These are phyloP conservation scores for Nicotiana paniculata DNA, from an alignment of 257 asterid genomes.

Conservation along the genomic window DNA sequence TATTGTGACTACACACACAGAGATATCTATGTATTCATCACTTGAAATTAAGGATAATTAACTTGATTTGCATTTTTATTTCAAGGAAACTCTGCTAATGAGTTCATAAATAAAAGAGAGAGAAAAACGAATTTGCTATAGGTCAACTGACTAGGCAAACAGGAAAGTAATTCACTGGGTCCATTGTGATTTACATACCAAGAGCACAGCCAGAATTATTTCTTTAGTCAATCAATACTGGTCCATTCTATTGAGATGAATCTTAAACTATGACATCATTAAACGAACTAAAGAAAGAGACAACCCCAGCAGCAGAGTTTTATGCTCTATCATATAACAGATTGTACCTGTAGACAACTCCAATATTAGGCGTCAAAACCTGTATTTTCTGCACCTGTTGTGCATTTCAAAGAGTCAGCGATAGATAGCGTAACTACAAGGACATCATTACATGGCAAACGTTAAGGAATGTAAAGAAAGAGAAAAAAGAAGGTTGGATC, in stretches of 20 bases:
- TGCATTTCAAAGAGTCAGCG: not conserved
- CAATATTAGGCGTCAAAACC: conserved; percentile 86
- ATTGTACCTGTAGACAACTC: conserved; percentile 92
- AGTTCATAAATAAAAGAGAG: not conserved
- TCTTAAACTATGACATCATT: not conserved
- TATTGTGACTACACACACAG: not conserved
- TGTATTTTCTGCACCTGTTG: conserved; percentile 96
- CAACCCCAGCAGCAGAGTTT: not conserved
- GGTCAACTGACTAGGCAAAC: not conserved
- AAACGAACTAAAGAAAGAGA: not conserved
- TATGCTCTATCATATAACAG: not conserved
- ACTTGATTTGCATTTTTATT: not conserved
- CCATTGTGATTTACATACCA: not conserved
- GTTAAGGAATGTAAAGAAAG: not conserved
- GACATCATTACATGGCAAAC: not conserved
- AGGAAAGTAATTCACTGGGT: not conserved
- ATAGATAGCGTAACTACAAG: not conserved
- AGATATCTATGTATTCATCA: not conserved
- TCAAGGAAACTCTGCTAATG: not conserved
- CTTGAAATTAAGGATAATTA: not conserved
- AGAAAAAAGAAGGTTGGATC: not conserved
- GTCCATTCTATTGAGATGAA: not conserved
- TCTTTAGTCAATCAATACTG: not conserved
- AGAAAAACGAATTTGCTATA: not conserved
- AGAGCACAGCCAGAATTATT: not conserved